Percentiles rank a stretch among this genome's conserved stretches.
phyloP scores from a whole-genome alignment of 176 grass and related monocot genomes.

The Musa acuminata region DNA sequence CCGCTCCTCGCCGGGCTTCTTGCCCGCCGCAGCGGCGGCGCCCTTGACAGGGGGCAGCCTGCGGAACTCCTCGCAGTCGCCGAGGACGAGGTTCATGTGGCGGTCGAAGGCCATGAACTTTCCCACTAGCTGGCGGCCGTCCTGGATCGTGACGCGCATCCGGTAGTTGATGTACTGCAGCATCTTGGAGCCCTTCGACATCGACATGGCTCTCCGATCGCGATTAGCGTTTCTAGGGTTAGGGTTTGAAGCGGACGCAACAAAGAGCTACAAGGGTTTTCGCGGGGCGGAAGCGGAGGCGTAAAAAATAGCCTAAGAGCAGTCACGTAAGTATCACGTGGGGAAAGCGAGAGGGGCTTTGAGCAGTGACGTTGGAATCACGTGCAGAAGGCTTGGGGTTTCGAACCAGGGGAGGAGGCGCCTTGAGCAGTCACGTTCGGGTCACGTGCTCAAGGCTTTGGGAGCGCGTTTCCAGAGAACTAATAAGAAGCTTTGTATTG shows the following conservation, averaged over 20 bases:
- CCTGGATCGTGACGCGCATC: constrained; percentile 98
- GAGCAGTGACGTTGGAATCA: neutral
- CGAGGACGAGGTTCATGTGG: constrained; percentile 97
- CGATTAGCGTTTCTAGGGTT: neutral
- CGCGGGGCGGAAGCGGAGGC: neutral
- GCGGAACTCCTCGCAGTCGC: constrained; percentile 99
- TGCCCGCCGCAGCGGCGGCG: constrained; percentile 11
- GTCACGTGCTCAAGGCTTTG: too few relatives aligned
- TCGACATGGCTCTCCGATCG: constrained; percentile 49
- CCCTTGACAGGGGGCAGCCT: constrained; percentile 75
- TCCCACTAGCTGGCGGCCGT: constrained; percentile 83
- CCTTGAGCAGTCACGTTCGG: too few relatives aligned
- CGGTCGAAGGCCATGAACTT: constrained; percentile 99
- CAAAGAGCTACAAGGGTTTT: neutral
- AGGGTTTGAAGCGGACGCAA: neutral
- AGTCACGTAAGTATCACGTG: neutral
- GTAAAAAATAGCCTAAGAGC: neutral
- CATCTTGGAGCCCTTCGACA: constrained; percentile 98
- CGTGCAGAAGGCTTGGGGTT: neutral
- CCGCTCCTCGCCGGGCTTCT: constrained; percentile 53
- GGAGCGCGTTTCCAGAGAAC: too few relatives aligned
- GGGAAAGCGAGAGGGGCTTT: neutral
- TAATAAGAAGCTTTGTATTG: too few relatives aligned
- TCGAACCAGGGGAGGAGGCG: too few relatives aligned
- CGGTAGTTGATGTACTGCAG: constrained; percentile 97